Percentiles rank a stretch among this genome's conserved stretches.
phyloP scores from a whole-genome alignment of 345 rosid species.

The Aegle marmelos region DNA sequence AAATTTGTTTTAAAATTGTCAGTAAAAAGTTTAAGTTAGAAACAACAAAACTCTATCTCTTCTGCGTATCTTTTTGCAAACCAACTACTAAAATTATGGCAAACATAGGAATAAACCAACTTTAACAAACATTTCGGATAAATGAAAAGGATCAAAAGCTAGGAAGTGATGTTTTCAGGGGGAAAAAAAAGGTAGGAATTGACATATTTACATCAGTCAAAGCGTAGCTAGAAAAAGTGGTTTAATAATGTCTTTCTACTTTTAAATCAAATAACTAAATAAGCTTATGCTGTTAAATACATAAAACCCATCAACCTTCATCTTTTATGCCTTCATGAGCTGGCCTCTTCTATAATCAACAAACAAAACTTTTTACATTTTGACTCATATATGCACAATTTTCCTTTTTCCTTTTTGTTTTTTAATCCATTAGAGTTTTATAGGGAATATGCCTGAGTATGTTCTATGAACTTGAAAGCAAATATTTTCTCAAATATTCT shows the following conservation, averaged over 20 bases:
- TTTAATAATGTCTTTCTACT: not conserved
- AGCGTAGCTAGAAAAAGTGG: not conserved
- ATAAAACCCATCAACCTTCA: not conserved
- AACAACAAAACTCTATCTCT: no score
- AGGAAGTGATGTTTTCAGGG: no score
- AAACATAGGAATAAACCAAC: not conserved
- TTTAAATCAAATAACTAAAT: not conserved
- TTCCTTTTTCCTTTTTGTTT: not conserved
- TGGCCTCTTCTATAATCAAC: not conserved
- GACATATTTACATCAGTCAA: not conserved
- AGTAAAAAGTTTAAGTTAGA: no score
- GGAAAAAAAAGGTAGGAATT: no score
- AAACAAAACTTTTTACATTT: not conserved
- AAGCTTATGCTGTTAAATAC: not conserved
- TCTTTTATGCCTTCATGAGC: not conserved
- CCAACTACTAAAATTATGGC: no score
- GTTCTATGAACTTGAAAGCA: not conserved
- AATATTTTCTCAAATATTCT: not conserved
- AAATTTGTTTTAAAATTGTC: no score
- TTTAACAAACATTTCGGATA: not conserved
- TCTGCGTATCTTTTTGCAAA: no score
- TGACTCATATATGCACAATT: not conserved
- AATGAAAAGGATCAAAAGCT: not conserved
- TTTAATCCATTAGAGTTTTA: not conserved
- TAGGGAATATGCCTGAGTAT: not conserved